Evolutionary conservation across 306 rosid species (phyloP).

Genomic region (Quercus berberidifolia): DNA sequence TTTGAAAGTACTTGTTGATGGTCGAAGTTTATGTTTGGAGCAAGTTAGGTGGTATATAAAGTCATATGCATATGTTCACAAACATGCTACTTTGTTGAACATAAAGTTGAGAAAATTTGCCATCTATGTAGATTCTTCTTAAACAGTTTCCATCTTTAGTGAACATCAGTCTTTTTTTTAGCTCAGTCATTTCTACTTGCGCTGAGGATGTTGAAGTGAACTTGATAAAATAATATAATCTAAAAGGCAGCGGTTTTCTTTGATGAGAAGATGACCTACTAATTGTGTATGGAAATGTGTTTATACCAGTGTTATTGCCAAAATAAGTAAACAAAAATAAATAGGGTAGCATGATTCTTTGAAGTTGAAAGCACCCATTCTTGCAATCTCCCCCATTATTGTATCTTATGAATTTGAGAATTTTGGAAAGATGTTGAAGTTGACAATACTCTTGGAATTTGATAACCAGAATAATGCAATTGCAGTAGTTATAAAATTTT

Average conservation of each 20-base stretch:
- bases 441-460: not conserved
- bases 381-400: not conserved
- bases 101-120: not conserved
- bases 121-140: not conserved
- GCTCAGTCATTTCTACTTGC: no score
- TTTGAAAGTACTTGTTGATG: not conserved
- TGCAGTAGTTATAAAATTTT: not conserved
- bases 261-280: no score
- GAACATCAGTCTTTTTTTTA: not conserved
- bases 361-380: not conserved
- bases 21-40: not conserved
- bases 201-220: no score
- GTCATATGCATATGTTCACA: no score
- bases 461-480: not conserved
- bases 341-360: no score
- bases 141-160: not conserved
- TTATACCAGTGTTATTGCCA: no score
- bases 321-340: no score
- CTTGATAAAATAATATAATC: no score
- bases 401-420: not conserved
- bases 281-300: no score
- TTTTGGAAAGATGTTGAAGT: not conserved
- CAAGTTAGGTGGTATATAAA: not conserved
- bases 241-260: no score
- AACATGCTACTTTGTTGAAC: not conserved